Evolutionary conservation across 495 filamentous ascomycete species (phyloP).

Genomic region (Astrothelium macrocarpum): DNA sequence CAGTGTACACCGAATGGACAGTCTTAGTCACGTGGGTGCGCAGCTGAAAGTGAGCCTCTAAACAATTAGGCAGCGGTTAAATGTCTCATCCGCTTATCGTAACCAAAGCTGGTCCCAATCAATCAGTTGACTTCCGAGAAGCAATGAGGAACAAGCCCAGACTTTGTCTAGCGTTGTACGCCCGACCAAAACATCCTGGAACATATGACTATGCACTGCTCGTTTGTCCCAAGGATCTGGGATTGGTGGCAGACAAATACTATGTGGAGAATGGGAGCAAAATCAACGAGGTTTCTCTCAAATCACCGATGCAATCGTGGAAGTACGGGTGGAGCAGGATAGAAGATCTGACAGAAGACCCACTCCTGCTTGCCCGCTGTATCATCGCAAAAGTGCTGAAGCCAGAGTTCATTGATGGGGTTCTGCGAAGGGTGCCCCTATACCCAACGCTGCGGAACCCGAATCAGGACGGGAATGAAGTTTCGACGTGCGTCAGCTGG

Average conservation of each 20-base stretch:
- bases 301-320: background rate
- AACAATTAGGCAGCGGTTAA: conserved; percentile 1
- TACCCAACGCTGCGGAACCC: background rate
- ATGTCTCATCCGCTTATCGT: background rate
- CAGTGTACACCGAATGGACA: background rate
- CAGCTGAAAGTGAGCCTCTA: background rate
- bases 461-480: background rate
- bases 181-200: background rate
- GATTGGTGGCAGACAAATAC: background rate
- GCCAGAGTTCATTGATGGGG: background rate
- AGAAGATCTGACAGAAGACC: background rate
- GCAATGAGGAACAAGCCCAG: conserved; percentile 1
- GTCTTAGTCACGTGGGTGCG: background rate
- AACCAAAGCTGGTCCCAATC: background rate
- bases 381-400: background rate
- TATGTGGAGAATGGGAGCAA: background rate
- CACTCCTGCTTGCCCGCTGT: background rate
- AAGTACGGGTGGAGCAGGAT: background rate
- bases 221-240: background rate
- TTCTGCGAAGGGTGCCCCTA: background rate
- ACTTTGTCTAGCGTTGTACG: background rate
- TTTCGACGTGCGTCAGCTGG: background rate
- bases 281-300: background rate
- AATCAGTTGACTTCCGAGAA: background rate
- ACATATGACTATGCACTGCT: background rate